Percentiles rank a stretch among this genome's conserved stretches.
phyloP scores from a whole-genome alignment of 306 rosid species.

The Pachyrhizus erosus region DNA sequence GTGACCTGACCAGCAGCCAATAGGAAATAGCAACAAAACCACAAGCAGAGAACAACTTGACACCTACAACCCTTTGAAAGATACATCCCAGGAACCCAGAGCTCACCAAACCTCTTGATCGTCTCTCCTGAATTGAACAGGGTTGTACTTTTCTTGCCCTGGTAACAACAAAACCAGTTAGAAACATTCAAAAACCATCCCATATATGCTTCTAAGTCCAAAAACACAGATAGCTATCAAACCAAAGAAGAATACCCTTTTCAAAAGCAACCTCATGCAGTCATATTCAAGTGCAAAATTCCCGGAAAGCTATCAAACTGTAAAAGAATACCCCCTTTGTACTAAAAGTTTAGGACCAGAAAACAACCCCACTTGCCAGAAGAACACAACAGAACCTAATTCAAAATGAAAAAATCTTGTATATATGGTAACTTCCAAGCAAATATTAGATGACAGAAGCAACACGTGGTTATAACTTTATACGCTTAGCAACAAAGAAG shows the following conservation, averaged over 20 bases:
- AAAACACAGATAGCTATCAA: constrained; percentile 4
- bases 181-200: neutral
- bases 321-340: neutral
- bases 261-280: neutral
- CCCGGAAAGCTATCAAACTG: constrained; percentile 6
- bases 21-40: constrained; percentile 58
- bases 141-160: constrained; percentile 45
- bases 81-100: constrained; percentile 55
- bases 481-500: neutral
- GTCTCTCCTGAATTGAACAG: constrained; percentile 37
- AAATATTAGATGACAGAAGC: constrained; percentile 5
- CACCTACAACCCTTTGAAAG: constrained; percentile 52
- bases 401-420: neutral
- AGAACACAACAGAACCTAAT: neutral
- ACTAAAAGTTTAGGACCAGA: neutral
- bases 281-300: constrained; percentile 6
- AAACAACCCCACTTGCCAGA: constrained; percentile 2
- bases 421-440: neutral
- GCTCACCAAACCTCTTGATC: constrained; percentile 20
- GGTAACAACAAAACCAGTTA: constrained; percentile 43
- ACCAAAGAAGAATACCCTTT: neutral
- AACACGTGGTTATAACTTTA: constrained; percentile 7
- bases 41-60: constrained; percentile 50
- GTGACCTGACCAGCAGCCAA: constrained; percentile 53
- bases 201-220: constrained; percentile 7